Evolutionary conservation across 2,329 filamentous ascomycete species (phyloP).

Genomic region (Aspergillus sp.): DNA sequence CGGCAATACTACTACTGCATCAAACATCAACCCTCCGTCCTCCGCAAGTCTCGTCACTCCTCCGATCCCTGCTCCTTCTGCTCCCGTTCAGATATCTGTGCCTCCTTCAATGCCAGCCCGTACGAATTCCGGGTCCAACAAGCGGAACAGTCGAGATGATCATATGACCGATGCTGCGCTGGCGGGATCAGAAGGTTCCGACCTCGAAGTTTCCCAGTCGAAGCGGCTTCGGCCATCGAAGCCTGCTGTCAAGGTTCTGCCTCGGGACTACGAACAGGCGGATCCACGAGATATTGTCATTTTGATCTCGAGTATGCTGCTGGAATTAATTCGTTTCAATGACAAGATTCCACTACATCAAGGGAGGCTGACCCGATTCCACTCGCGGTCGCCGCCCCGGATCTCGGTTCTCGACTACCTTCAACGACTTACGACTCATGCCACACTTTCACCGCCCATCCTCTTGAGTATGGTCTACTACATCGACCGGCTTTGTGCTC

Average conservation of each 20-base stretch:
- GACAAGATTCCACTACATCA: constrained; percentile 78
- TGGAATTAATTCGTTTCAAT: constrained; percentile 89
- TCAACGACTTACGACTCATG: constrained; percentile 84
- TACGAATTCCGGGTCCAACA: constrained; percentile 23
- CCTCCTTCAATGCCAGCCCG: constrained; percentile 25
- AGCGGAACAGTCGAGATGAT: constrained; percentile 28
- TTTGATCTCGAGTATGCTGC: constrained; percentile 88
- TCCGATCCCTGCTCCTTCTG: constrained; percentile 10
- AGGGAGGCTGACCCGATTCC: constrained; percentile 85
- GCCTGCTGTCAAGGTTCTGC: constrained; percentile 46
- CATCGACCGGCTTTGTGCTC: constrained; percentile 85
- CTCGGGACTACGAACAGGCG: constrained; percentile 72
- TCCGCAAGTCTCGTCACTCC: constrained; percentile 7
- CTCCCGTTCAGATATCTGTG: constrained; percentile 10
- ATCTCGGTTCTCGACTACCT: constrained; percentile 95
- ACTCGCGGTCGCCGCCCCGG: constrained; percentile 80
- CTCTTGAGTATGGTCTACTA: constrained; percentile 99
- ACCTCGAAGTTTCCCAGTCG: constrained; percentile 28
- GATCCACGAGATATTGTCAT: constrained; percentile 79
- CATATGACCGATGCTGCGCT: constrained; percentile 16
- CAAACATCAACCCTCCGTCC: neutral
- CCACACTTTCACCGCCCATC: constrained; percentile 84
- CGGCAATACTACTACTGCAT: neutral
- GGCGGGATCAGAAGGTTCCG: constrained; percentile 12
- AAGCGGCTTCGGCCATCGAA: constrained; percentile 44